phyloP scores from a whole-genome alignment of 345 rosid species.

The Pistacia atlantica region DNA sequence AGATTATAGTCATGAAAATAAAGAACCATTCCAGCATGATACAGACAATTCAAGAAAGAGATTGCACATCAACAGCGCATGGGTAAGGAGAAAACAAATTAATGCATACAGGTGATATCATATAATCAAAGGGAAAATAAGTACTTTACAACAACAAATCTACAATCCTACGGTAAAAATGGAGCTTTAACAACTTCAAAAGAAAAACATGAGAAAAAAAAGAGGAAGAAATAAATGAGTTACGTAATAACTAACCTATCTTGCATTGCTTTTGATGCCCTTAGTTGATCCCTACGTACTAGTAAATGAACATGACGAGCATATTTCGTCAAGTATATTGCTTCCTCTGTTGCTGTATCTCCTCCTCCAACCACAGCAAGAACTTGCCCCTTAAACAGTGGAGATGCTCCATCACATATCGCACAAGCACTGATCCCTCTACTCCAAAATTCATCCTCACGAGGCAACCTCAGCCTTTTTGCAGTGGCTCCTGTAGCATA shows the following conservation, averaged over 20 bases:
- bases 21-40: no score
- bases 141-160: background rate
- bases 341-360: conserved; percentile 98
- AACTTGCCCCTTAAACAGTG: conserved; percentile 90
- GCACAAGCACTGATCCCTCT: conserved; percentile 99
- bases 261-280: conserved; percentile 99
- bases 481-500: conserved; percentile 98
- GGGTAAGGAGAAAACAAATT: background rate
- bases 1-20: no score
- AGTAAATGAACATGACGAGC: conserved; percentile 98
- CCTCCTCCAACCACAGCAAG: conserved; percentile 99
- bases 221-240: background rate
- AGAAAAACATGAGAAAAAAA: background rate
- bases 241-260: conserved; percentile 70
- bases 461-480: conserved; percentile 73
- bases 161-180: background rate
- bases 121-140: background rate
- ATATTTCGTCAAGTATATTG: conserved; percentile 87
- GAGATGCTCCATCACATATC: conserved; percentile 98
- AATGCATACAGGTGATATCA: background rate
- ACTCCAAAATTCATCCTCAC: conserved; percentile 98
- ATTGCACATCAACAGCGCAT: no score
- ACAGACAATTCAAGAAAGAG: no score
- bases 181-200: background rate
- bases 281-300: conserved; percentile 78